Evolutionary conservation across 1,139 yeast genomes (phyloP).

Genomic region (Magnusiomyces suaveolens): DNA sequence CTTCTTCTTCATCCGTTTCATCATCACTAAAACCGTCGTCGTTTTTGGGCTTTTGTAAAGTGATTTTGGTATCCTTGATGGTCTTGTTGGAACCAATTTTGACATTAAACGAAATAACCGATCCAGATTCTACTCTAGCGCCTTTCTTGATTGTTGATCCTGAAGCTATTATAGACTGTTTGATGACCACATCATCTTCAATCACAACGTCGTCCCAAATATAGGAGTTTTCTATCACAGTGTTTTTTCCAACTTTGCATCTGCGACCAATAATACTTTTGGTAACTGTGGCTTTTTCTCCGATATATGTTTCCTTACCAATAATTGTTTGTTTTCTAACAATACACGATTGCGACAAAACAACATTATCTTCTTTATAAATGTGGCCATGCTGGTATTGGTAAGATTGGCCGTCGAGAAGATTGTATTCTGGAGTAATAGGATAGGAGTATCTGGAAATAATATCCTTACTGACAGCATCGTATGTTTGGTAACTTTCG

Average conservation of each 20-base stretch:
- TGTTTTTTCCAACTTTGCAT: conserved; percentile 75
- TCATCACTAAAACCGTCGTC: conserved; percentile 26
- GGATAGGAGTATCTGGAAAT: conserved; percentile 92
- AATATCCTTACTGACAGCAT: conserved; percentile 83
- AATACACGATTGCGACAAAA: conserved; percentile 85
- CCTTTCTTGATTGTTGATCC: conserved; percentile 46
- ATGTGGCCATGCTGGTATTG: conserved; percentile 74
- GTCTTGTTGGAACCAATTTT: conserved; percentile 40
- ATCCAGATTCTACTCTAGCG: conserved; percentile 50
- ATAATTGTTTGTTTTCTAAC: conserved; percentile 68
- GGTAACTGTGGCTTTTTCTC: conserved; percentile 42
- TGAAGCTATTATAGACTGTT: conserved; percentile 61
- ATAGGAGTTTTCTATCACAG: conserved; percentile 58
- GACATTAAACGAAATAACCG: conserved; percentile 74
- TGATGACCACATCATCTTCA: conserved; percentile 52
- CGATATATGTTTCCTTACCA: conserved; percentile 62
- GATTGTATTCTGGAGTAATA: conserved; percentile 75
- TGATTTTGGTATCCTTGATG: conserved; percentile 25
- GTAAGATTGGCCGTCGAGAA: conserved; percentile 60
- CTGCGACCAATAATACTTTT: conserved; percentile 77
- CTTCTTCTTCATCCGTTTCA: conserved; percentile 23
- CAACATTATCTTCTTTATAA: conserved; percentile 69
- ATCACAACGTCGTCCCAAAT: conserved; percentile 77
- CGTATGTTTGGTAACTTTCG: conserved; percentile 86
- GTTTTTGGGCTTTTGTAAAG: conserved; percentile 27